These are phyloP conservation scores for Boletus vermiculosoides DNA, from an alignment of 768 basidiomycete species.

Conservation along the genomic window DNA sequence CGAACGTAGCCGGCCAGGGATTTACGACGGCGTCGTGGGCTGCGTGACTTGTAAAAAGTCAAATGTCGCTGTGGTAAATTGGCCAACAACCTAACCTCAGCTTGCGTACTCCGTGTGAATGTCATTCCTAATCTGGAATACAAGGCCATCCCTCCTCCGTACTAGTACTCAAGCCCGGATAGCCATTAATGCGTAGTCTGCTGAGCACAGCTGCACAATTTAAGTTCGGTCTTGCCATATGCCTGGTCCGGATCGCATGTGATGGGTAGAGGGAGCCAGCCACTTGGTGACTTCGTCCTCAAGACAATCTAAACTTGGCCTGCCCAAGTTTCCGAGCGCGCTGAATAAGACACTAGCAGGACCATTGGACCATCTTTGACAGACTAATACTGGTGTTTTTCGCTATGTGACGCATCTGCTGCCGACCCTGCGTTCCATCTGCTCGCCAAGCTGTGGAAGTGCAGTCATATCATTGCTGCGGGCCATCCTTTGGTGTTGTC, in stretches of 20 bases:
- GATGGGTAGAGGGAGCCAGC: neutral
- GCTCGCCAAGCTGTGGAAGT: neutral
- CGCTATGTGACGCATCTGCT: neutral
- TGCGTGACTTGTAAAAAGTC: slow-evolving; percentile 15
- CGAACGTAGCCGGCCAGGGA: slow-evolving; percentile 12
- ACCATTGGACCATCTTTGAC: neutral
- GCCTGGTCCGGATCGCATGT: neutral
- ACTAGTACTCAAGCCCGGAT: neutral
- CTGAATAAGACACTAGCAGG: neutral
- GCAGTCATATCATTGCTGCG: neutral
- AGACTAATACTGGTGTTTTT: neutral
- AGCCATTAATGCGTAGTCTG: neutral
- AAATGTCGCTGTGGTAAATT: slow-evolving; percentile 15
- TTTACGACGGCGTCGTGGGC: slow-evolving; percentile 10
- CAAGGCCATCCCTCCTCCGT: neutral
- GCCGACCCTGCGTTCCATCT: neutral
- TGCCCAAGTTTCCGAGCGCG: neutral
- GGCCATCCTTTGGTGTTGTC: neutral
- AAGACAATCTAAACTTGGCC: neutral
- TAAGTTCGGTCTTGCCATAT: neutral
- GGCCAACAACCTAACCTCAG: slow-evolving; percentile 17
- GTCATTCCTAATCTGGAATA: slow-evolving; percentile 8
- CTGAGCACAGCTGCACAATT: neutral
- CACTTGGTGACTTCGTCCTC: neutral
- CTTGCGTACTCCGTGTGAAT: slow-evolving; percentile 29